Evolutionary conservation across 805 yeast genomes (phyloP), one percentile per base, ranked within the genome.

Genomic region (Suhomyces xylopsoci): DNA sequence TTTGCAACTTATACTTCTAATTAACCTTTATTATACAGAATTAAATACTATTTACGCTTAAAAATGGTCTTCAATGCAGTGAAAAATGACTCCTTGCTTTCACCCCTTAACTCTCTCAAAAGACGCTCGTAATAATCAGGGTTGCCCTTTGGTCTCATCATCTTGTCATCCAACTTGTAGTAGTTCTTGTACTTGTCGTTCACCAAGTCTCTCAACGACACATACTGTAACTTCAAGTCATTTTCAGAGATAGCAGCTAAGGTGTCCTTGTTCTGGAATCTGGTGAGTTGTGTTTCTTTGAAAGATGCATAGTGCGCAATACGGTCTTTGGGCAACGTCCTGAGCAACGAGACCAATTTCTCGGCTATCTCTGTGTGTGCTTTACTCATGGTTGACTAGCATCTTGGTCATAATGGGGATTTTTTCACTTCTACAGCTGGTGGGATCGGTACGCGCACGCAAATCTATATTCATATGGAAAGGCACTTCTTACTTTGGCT

Each of bases 91-190:
- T 88, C 96, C 66, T 81, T 85, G 62, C 80, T 79, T 61, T 85
- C 84, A 22, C 93, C 92, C 54, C 79, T 76, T 42, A 91, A 79
- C 65, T 90, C 96, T 25, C 79, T 76, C 69, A 86, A 58, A 50
- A 91, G 76, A 62, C 94, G 79, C 41, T 77, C 80, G 63, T 91
- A 91, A 64, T 91, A 91, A 46, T 78, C 68, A 2, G 96, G 90
- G 68, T 90, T 88, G 1, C 97, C 97, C 62, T 85, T 84, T n/a
- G 97, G 97, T 58, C 69, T 76, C 61, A 82, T 69, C 58, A 91
- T 69, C 64, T 87, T 87, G 44, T 83, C 87, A 51, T 84, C 84
- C 34, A 84, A 78, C 55, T 79, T 74, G 65, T 88, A 88, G 62
- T 82, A 82, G 53, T 80, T 79, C 60, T 75, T 78, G 74, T 84